A percentile compares a stretch with the other conserved stretches of the same genome.
Evolutionary conservation across 441 rosid genomes (phyloP).

Genomic region (Erysimum cheiri): DNA sequence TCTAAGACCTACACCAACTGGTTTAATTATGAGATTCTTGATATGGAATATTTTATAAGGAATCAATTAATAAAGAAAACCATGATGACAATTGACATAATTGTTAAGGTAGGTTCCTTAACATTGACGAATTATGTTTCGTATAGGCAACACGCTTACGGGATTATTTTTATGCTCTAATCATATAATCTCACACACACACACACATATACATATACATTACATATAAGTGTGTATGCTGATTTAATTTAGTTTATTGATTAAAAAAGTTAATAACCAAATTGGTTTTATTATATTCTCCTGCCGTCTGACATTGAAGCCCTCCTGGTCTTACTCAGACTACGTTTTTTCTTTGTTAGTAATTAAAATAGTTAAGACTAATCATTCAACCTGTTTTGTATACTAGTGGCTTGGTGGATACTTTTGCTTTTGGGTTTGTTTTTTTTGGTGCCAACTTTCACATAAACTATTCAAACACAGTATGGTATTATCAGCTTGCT

Average conservation of each 20-base stretch:
- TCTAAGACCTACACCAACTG: not conserved
- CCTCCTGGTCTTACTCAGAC: constrained; percentile 6
- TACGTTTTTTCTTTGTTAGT: not conserved
- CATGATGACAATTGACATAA: not conserved
- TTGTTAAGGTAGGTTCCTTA: not conserved
- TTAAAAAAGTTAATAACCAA: not conserved
- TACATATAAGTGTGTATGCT: not conserved
- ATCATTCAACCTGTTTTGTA: not conserved
- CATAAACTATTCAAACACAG: not conserved
- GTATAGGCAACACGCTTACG: constrained; percentile 1
- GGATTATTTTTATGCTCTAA: not conserved
- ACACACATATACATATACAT: not conserved
- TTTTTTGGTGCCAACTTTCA: constrained; percentile 16
- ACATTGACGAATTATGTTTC: constrained; percentile 10
- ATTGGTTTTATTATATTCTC: constrained; percentile 1
- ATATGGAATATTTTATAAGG: not conserved
- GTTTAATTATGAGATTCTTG: not conserved
- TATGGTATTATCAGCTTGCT: not conserved
- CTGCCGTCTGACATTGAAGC: constrained; percentile 5
- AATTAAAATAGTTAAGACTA: constrained; percentile 7
- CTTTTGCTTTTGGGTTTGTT: constrained; percentile 22
- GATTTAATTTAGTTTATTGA: not conserved
- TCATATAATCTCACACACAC: not conserved
- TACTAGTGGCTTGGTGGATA: constrained; percentile 24
- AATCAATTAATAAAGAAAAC: not conserved